phyloP scores from a whole-genome alignment of 1,139 yeast genomes.

The Debaryomycetaceae sp. region DNA sequence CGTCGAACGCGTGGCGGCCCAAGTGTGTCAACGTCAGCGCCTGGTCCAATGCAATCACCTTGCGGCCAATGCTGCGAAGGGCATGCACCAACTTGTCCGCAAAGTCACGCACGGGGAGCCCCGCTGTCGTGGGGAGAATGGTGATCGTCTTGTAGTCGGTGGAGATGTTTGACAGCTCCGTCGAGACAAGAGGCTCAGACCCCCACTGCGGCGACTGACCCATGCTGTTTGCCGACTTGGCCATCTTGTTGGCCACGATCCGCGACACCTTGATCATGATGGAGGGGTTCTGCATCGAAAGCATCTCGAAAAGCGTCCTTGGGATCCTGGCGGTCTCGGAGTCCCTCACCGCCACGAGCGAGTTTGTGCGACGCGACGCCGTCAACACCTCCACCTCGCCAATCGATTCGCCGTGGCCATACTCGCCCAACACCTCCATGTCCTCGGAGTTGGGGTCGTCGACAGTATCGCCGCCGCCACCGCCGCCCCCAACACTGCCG shows the following conservation, averaged over 20 bases:
- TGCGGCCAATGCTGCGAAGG: constrained; percentile 65
- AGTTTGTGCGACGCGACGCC: constrained; percentile 65
- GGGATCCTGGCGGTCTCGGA: constrained; percentile 94
- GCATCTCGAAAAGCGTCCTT: constrained; percentile 76
- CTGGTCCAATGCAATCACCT: constrained; percentile 76
- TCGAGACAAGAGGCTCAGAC: too few relatives aligned
- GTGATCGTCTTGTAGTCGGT: constrained; percentile 77
- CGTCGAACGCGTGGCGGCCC: constrained; percentile 93
- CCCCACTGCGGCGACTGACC: too few relatives aligned
- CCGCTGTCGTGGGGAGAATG: constrained; percentile 71
- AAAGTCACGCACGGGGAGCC: constrained; percentile 81
- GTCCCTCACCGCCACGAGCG: constrained; percentile 86
- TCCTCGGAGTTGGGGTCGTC: too few relatives aligned
- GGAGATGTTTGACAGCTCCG: constrained; percentile 27
- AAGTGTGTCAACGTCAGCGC: constrained; percentile 74
- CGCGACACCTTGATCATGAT: constrained; percentile 88
- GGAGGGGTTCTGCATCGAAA: constrained; percentile 82
- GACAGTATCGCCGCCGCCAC: too few relatives aligned
- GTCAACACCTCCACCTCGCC: constrained; percentile 96
- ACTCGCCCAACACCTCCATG: constrained; percentile 59
- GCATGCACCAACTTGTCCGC: constrained; percentile 70
- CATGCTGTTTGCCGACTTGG: constrained; percentile 10
- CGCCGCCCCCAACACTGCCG: too few relatives aligned
- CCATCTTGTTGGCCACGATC: constrained; percentile 74
- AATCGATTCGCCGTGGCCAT: constrained; percentile 90